Evolutionary conservation across 2,329 filamentous ascomycete species (phyloP).

Genomic region (Verticillium nubilum): DNA sequence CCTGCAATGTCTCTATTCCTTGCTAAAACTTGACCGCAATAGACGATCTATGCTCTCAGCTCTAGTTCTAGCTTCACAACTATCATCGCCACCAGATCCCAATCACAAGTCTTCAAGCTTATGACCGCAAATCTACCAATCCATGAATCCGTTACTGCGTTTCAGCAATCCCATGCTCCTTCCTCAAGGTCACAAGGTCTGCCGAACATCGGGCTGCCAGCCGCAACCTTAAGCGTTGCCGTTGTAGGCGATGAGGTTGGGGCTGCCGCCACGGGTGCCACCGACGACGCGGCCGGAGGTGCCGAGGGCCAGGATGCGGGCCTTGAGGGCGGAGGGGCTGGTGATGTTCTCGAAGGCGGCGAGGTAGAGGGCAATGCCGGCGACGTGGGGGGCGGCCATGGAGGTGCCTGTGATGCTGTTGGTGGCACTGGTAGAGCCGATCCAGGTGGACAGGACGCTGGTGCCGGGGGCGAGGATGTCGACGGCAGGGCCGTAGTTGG

Average conservation of each 20-base stretch:
- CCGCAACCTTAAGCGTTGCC: slow-evolving; percentile 21
- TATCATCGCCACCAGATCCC: background rate
- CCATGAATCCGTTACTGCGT: background rate
- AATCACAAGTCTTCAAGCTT: background rate
- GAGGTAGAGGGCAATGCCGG: slow-evolving; percentile 15
- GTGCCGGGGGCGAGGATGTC: slow-evolving; percentile 48
- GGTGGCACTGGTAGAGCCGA: slow-evolving; percentile 47
- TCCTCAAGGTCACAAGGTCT: background rate
- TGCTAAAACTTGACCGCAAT: background rate
- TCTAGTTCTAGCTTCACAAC: background rate
- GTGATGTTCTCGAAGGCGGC: slow-evolving; percentile 26
- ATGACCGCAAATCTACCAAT: background rate
- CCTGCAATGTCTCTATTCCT: background rate
- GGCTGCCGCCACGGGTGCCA: slow-evolving; percentile 35
- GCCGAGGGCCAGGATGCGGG: slow-evolving; percentile 37
- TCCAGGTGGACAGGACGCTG: slow-evolving; percentile 39
- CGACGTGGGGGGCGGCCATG: slow-evolving; percentile 16
- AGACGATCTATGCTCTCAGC: background rate
- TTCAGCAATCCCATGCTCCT: background rate
- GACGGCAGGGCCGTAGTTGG: slow-evolving; percentile 40
- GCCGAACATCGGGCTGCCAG: background rate
- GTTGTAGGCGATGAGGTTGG: slow-evolving; percentile 53
- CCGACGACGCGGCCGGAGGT: slow-evolving; percentile 33
- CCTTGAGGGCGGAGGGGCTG: slow-evolving; percentile 39
- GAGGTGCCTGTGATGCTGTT: slow-evolving; percentile 42